Conservation (phyloP, 768 basidiomycete genomes). For the Ramaria sp. region DNA sequence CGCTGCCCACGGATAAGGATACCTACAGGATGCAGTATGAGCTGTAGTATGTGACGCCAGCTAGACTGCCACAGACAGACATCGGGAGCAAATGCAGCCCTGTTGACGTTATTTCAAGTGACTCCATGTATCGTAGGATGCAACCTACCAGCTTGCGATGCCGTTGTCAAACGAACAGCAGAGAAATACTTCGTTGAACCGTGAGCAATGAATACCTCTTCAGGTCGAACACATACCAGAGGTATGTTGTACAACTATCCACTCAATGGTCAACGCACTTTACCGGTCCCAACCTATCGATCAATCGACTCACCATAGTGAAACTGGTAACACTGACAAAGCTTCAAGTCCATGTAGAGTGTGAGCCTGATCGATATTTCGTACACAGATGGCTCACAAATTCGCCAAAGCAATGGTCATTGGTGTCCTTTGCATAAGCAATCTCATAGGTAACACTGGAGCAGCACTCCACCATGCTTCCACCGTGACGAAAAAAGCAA, state of each 20-base stretch:
- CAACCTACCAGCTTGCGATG: conserved; percentile 58
- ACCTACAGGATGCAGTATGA: conserved; percentile 31
- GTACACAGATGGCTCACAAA: conserved; percentile 25
- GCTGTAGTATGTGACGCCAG: conserved; percentile 11
- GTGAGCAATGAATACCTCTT: conserved; percentile 8
- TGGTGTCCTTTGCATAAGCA: conserved; percentile 71
- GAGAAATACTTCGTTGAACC: conserved; percentile 58
- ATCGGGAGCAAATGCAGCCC: conserved; percentile 85
- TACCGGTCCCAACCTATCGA: conserved; percentile 15
- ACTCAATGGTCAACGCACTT: conserved; percentile 7
- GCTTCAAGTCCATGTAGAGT: background rate
- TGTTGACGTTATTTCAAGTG: conserved; percentile 16
- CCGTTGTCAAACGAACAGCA: conserved; percentile 59
- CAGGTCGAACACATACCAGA: conserved; percentile 37
- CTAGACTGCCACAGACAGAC: conserved; percentile 43
- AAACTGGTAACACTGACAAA: conserved; percentile 69
- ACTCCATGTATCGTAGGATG: background rate
- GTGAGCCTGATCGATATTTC: too few species aligned
- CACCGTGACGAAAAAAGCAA: conserved; percentile 56
- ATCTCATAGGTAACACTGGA: conserved; percentile 83
- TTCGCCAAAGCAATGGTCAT: conserved; percentile 73
- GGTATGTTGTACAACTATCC: conserved; percentile 75
- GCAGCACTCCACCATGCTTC: conserved; percentile 71
- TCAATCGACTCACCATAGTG: conserved; percentile 49
- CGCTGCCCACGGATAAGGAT: conserved; percentile 74